Conservation (phyloP, 2,329 filamentous ascomycete genomes). For the Truncatella angustata region DNA sequence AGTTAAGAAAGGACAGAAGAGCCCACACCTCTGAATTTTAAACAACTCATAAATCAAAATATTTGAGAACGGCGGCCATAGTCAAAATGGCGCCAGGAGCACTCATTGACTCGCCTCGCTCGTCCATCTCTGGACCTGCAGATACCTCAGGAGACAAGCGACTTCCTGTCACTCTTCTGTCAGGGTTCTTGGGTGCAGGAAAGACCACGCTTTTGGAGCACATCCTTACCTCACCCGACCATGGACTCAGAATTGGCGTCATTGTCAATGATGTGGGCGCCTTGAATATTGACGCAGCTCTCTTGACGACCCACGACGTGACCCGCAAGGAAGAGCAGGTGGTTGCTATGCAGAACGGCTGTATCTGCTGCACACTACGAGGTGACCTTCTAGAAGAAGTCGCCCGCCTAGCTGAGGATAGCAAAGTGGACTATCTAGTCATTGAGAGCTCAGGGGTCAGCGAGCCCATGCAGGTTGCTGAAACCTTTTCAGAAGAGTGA, state of each 20-base stretch:
- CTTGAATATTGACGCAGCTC: constrained; percentile 35
- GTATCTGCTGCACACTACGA: constrained; percentile 73
- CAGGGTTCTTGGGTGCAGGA: constrained; percentile 34
- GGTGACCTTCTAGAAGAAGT: constrained; percentile 71
- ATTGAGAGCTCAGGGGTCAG: constrained; percentile 73
- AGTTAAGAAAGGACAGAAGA: too few relatives aligned
- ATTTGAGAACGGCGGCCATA: too few relatives aligned
- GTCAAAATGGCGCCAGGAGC: constrained; percentile 2
- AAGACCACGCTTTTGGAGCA: constrained; percentile 71
- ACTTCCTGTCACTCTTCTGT: constrained; percentile 12
- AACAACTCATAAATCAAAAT: neutral
- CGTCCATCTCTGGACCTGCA: neutral
- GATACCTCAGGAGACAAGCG: neutral
- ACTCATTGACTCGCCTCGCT: constrained; percentile 1
- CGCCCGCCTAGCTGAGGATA: constrained; percentile 59
- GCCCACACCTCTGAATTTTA: neutral
- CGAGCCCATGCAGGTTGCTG: constrained; percentile 71
- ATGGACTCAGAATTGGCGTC: constrained; percentile 67
- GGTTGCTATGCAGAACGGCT: constrained; percentile 69
- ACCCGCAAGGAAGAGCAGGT: constrained; percentile 57
- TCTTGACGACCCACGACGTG: constrained; percentile 60
- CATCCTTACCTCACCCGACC: constrained; percentile 61
- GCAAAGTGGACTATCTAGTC: constrained; percentile 68
- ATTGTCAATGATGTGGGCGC: constrained; percentile 71
- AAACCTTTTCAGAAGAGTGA: constrained; percentile 52